Evolutionary conservation across 768 basidiomycete species (phyloP).

Genomic region (Lentinula raphanica): DNA sequence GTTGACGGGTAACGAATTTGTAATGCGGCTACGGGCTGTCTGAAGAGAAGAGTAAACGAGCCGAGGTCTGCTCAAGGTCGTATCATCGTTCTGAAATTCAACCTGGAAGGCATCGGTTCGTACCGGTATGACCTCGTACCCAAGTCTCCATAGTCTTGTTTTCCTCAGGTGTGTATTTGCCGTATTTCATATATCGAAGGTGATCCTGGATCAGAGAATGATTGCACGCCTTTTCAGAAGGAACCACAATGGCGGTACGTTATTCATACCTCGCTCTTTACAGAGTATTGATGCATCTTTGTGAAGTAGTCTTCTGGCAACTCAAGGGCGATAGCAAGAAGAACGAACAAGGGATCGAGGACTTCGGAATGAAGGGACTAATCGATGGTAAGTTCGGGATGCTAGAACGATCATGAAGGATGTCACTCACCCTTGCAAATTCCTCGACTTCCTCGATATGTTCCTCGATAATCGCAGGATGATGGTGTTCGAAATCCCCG

Average conservation of each 20-base stretch:
- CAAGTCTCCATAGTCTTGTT: conserved; percentile 31
- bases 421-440: conserved; percentile 30
- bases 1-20: conserved; percentile 44
- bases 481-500: conserved; percentile 33
- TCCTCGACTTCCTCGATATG: conserved; percentile 39
- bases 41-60: conserved; percentile 47
- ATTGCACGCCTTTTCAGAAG: too few relatives aligned
- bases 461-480: conserved; percentile 33
- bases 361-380: conserved; percentile 39
- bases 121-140: conserved; percentile 39
- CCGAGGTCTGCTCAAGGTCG: conserved; percentile 31
- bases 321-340: conserved; percentile 48
- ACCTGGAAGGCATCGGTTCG: background rate
- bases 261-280: conserved; percentile 41
- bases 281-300: conserved; percentile 39
- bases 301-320: conserved; percentile 46
- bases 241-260: too few relatives aligned
- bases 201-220: conserved; percentile 28
- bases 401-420: background rate
- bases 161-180: conserved; percentile 36
- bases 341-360: conserved; percentile 38
- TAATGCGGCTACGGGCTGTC: conserved; percentile 49
- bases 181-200: conserved; percentile 53
- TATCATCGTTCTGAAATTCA: background rate
- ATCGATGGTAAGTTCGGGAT: too few relatives aligned